Evolutionary conservation across 345 rosid genomes (phyloP), one percentile per base, ranked within the genome.

Genomic region (Zanthoxylum bungeanum): DNA sequence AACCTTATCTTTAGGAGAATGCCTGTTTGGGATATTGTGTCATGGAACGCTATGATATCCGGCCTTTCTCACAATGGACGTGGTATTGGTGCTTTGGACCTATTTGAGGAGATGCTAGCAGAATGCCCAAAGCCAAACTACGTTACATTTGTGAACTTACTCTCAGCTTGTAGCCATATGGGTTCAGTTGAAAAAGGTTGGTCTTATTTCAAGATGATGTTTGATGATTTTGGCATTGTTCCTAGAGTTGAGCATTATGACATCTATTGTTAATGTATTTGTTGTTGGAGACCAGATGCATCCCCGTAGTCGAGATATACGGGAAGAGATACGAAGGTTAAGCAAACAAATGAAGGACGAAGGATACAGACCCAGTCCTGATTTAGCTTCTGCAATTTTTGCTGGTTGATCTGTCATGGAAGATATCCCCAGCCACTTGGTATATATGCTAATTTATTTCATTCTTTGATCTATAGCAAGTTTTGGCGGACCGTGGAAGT

Each of bases 161-260:
- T 91, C 69, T 84, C 89, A 22, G 91, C 97, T 21, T 93, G 97
- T 69, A 85, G 86, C 76, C 98, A 91, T 71, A 79, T 85, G 71
- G 96, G 96, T 44, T 76, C 87, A 74, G 86, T 93, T 31, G 87
- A 81, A 44, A 82, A 86, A 81, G 97, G 93, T 71, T 70, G 84
- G 78, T 39, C 39, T 42, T 76, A 83, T 79, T 89, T 93, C 74
- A 60, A 78, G 31, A 79, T 80, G 85, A 91, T 93, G 91, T 80
- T 78, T 2, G 68, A 75, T 56, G 64, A 61, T 28, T 81, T 84
- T n/a, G 77, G 86, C 59, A 64, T 88, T 10, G 67, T 65, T 66
- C 92, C 91, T 52, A 85, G 77, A 60, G 84, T 84, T n/a, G 93
- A 89, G 61, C 97, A 93, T 71, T 82, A 80, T 72, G 89, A 97